These are phyloP conservation scores for Fusarium sp. DNA, from an alignment of 2,329 filamentous ascomycete species.

Conservation along the genomic window DNA sequence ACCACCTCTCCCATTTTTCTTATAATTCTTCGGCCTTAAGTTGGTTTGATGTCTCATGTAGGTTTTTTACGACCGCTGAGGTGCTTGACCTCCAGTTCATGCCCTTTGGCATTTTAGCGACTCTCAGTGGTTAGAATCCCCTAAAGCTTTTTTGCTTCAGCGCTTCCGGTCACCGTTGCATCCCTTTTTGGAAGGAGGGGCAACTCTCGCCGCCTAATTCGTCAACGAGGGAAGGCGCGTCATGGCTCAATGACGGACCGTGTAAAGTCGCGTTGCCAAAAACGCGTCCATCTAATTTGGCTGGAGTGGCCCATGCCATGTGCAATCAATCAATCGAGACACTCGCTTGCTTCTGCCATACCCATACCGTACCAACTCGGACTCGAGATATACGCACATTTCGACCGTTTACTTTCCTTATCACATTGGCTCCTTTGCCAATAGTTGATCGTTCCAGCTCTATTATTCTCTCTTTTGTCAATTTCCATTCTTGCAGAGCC, in stretches of 20 bases:
- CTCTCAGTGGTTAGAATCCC: not conserved
- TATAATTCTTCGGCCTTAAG: no score
- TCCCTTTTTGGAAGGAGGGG: conserved; percentile 31
- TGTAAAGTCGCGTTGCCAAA: conserved; percentile 43
- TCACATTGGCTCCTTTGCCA: not conserved
- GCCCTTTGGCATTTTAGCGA: not conserved
- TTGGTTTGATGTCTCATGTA: no score
- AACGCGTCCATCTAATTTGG: conserved; percentile 40
- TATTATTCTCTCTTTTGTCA: not conserved
- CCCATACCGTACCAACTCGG: not conserved
- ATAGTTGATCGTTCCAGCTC: not conserved
- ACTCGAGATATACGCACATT: conserved; percentile 10
- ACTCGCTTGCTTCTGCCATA: not conserved
- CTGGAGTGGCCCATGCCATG: conserved; percentile 35
- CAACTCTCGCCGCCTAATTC: conserved; percentile 26
- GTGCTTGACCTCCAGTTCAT: not conserved
- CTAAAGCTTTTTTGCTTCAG: conserved; percentile 1
- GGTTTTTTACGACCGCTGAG: no score
- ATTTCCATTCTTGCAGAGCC: not conserved
- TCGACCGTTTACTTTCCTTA: conserved; percentile 1
- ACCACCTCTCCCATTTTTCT: no score
- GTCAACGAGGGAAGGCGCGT: conserved; percentile 38
- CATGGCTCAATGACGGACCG: conserved; percentile 14
- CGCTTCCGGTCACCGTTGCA: not conserved
- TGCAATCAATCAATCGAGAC: conserved; percentile 13